A percentile compares a stretch with the other conserved stretches of the same genome.
phyloP scores from a whole-genome alignment of 805 yeast species.

The Komagataella pastoris region DNA sequence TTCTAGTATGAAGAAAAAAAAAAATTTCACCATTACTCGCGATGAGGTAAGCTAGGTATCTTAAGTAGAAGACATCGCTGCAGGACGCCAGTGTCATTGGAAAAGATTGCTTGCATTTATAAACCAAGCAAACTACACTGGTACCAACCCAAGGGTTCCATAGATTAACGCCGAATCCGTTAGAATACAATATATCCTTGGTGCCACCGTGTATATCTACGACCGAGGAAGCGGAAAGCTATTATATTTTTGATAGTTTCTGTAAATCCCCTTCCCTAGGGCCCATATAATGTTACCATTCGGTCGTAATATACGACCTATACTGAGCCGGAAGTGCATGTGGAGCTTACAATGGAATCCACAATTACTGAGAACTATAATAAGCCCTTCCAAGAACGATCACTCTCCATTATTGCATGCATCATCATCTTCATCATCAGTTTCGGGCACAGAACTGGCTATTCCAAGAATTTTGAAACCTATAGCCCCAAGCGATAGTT shows the following conservation, averaged over 20 bases:
- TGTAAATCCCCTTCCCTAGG: not conserved
- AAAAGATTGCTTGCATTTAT: not conserved
- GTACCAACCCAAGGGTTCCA: not conserved
- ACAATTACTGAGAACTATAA: not conserved
- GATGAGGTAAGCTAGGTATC: not conserved
- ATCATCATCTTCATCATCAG: not conserved
- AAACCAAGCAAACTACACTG: not conserved
- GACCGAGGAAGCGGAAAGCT: not conserved
- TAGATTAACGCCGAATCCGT: not conserved
- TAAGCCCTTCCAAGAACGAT: not conserved
- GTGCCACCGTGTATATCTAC: not conserved
- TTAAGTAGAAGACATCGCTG: not conserved
- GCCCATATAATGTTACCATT: not conserved
- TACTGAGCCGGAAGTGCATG: not conserved
- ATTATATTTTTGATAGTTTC: not conserved
- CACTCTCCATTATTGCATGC: not conserved
- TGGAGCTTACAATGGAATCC: not conserved
- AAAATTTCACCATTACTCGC: not conserved
- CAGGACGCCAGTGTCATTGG: not conserved
- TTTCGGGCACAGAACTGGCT: slow-evolving; percentile 1
- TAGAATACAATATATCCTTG: not conserved
- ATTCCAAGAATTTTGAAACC: slow-evolving; percentile 21
- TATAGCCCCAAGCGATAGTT: slow-evolving; percentile 31
- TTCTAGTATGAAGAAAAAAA: not conserved
- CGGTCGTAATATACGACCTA: not conserved